Evolutionary conservation across 1,284 basidiomycete genomes (phyloP).

Genomic region (Irpex sp.): DNA sequence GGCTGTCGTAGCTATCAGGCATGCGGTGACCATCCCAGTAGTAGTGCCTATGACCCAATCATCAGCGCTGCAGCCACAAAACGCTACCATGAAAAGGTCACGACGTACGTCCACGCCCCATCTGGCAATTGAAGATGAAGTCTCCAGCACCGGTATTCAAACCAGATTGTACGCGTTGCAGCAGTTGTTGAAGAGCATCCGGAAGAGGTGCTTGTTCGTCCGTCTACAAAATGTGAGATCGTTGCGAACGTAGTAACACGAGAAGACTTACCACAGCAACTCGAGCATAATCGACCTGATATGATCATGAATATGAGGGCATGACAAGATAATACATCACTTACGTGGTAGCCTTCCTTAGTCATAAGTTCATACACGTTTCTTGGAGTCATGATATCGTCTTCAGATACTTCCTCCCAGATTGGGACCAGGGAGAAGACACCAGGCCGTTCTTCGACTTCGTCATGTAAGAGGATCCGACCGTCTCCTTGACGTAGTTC

Average conservation of each 20-base stretch:
- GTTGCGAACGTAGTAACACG: not conserved
- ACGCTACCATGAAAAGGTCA: not conserved
- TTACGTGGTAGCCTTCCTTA: constrained; percentile 74
- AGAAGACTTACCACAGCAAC: constrained; percentile 71
- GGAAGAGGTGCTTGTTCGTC: constrained; percentile 96
- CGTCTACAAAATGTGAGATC: constrained; percentile 51
- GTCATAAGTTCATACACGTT: constrained; percentile 78
- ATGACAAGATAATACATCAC: constrained; percentile 13
- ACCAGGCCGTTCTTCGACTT: constrained; percentile 91
- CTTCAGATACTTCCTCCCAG: constrained; percentile 84
- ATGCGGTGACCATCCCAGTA: constrained; percentile 92
- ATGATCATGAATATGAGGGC: not conserved
- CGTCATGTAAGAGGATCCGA: constrained; percentile 91
- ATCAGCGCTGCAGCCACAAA: not conserved
- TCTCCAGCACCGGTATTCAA: constrained; percentile 54
- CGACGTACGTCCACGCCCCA: constrained; percentile 61
- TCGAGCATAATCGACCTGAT: constrained; percentile 82
- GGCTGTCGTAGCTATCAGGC: constrained; percentile 79
- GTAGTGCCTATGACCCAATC: constrained; percentile 45
- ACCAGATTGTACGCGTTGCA: constrained; percentile 69
- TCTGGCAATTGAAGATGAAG: constrained; percentile 88
- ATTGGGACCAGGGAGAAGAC: constrained; percentile 84
- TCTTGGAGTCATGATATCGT: constrained; percentile 91
- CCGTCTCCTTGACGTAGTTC: constrained; percentile 78
- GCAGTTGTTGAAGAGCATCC: constrained; percentile 74